Evolutionary conservation across 2,329 filamentous ascomycete genomes (phyloP).

Genomic region (Blastomyces gilchristii): DNA sequence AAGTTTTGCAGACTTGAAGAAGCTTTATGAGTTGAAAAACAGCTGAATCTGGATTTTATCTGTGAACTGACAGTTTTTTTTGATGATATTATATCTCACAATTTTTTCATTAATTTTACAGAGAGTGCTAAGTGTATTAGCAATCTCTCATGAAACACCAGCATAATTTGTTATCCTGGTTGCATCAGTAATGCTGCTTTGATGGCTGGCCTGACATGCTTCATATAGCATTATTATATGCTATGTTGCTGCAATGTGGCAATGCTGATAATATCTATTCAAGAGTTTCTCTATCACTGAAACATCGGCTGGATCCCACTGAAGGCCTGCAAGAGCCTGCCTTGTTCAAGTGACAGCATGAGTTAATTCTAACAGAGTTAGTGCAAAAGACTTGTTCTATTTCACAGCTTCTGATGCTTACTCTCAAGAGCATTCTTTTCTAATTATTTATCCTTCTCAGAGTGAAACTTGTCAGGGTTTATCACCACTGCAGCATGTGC

Average conservation of each 20-base stretch:
- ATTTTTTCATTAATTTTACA: not conserved
- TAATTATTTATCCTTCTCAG: too few relatives aligned
- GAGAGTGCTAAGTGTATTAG: not conserved
- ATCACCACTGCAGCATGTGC: too few relatives aligned
- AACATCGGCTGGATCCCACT: not conserved
- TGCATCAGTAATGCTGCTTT: not conserved
- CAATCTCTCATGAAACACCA: not conserved
- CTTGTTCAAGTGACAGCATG: not conserved
- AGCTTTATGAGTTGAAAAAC: not conserved
- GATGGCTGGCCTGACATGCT: not conserved
- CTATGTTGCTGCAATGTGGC: not conserved
- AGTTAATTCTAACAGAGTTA: not conserved
- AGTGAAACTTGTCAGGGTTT: too few relatives aligned
- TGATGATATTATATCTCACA: not conserved
- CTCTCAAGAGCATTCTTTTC: too few relatives aligned
- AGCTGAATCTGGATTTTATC: not conserved
- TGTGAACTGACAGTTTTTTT: not conserved
- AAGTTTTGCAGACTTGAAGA: not conserved
- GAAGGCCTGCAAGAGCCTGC: not conserved
- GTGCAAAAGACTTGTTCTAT: too few relatives aligned
- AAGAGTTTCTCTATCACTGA: not conserved
- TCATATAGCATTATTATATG: not conserved
- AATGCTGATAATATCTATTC: not conserved
- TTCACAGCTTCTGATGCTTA: too few relatives aligned
- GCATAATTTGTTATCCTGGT: not conserved